These are phyloP conservation scores for Beta vulgaris DNA, from an alignment of 148 eudicot species.

Conservation along the genomic window DNA sequence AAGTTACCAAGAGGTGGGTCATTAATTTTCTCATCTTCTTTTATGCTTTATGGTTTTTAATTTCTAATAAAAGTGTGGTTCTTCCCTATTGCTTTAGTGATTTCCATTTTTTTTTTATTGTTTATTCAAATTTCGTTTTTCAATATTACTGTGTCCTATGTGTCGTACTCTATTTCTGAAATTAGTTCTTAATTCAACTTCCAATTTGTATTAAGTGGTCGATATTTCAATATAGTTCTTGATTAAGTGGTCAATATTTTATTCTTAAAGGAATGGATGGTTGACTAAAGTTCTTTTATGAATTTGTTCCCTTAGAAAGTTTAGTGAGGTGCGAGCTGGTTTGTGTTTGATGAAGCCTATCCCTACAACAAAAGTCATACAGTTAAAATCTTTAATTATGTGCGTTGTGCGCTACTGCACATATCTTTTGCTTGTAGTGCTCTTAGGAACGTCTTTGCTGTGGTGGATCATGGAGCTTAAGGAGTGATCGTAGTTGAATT, in stretches of 20 bases:
- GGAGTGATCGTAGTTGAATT: neutral
- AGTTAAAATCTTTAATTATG: neutral
- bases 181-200: too few relatives aligned
- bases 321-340: neutral
- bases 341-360: neutral
- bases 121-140: neutral
- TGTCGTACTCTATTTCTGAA: too few relatives aligned
- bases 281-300: neutral
- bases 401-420: too few relatives aligned
- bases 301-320: neutral
- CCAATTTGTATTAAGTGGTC: too few relatives aligned
- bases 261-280: neutral
- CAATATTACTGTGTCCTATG: too few relatives aligned
- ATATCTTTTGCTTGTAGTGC: neutral
- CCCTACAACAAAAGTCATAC: neutral
- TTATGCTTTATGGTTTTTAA: neutral
- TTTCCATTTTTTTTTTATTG: neutral
- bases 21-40: conserved; percentile 7
- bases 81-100: neutral
- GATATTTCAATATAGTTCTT: neutral
- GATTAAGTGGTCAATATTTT: neutral
- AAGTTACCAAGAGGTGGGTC: conserved; percentile 79
- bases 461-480: neutral
- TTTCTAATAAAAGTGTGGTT: neutral
- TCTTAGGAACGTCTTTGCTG: neutral